These are phyloP conservation scores for Botrytis medusae DNA, from an alignment of 2,329 filamentous ascomycete genomes.

Conservation along the genomic window DNA sequence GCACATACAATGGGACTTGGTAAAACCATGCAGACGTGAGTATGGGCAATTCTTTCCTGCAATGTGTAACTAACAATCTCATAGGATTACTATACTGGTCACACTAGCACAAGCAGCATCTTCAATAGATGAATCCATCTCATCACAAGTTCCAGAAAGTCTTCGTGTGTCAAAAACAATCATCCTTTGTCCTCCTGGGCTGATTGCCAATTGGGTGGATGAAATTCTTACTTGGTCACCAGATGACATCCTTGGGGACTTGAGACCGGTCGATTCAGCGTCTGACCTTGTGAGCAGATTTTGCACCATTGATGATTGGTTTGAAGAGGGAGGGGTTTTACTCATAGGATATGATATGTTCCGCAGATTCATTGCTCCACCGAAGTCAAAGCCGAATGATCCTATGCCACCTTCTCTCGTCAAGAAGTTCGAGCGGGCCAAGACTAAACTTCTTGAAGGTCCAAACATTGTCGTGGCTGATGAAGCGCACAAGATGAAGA, in stretches of 20 bases:
- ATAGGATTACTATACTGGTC: conserved; percentile 71
- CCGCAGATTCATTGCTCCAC: conserved; percentile 45
- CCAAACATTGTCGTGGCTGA: conserved; percentile 79
- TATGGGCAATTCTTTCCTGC: conserved; percentile 21
- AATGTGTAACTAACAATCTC: conserved; percentile 25
- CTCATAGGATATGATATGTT: conserved; percentile 75
- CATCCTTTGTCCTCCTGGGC: conserved; percentile 70
- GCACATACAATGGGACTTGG: conserved; percentile 91
- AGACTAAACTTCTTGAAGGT: conserved; percentile 53
- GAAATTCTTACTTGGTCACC: conserved; percentile 73
- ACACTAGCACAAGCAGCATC: conserved; percentile 66
- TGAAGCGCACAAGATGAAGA: conserved; percentile 81
- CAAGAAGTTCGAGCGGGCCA: background rate
- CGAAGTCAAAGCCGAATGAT: conserved; percentile 35
- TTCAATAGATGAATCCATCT: conserved; percentile 57
- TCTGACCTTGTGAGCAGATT: conserved; percentile 44
- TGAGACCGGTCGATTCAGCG: conserved; percentile 55
- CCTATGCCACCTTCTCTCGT: background rate
- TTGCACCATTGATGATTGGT: conserved; percentile 57
- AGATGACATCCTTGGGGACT: conserved; percentile 51
- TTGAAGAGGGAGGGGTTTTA: conserved; percentile 66
- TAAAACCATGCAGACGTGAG: conserved; percentile 83
- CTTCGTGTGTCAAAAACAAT: conserved; percentile 65
- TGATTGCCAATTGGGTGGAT: conserved; percentile 81
- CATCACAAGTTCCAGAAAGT: conserved; percentile 65